These are phyloP conservation scores for Colletotrichum destructivum DNA, from an alignment of 2,329 filamentous ascomycete genomes.

Conservation along the genomic window DNA sequence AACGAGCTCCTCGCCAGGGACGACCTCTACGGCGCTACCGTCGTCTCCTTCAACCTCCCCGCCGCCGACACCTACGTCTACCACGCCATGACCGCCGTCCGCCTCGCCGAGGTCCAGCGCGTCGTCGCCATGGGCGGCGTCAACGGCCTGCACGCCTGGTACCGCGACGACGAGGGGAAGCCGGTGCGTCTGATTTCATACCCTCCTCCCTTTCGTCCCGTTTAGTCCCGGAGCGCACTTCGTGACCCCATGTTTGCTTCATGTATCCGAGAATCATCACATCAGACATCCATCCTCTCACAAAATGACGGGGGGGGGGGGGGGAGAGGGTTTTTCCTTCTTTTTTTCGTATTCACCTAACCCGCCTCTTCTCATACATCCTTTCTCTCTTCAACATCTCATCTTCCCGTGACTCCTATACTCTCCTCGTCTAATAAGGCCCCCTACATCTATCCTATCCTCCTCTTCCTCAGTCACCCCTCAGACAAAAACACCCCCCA, in stretches of 20 bases:
- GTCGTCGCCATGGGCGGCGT: slow-evolving; percentile 59
- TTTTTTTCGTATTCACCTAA: too few relatives aligned
- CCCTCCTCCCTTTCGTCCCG: not conserved
- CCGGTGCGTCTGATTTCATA: slow-evolving; percentile 47
- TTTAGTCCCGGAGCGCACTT: too few relatives aligned
- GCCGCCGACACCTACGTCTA: slow-evolving; percentile 64
- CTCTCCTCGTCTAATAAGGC: too few relatives aligned
- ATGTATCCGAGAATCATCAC: too few relatives aligned
- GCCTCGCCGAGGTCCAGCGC: slow-evolving; percentile 64
- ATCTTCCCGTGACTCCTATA: too few relatives aligned
- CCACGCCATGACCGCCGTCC: slow-evolving; percentile 66
- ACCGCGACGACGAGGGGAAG: slow-evolving; percentile 56
- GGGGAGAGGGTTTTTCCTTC: too few relatives aligned
- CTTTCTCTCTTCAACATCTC: too few relatives aligned
- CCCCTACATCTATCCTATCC: too few relatives aligned
- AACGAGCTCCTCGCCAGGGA: slow-evolving; percentile 55
- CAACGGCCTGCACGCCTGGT: slow-evolving; percentile 67
- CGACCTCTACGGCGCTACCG: slow-evolving; percentile 62
- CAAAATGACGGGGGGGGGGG: too few relatives aligned
- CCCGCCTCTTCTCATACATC: too few relatives aligned
- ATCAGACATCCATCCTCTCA: too few relatives aligned
- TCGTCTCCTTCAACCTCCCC: slow-evolving; percentile 61
- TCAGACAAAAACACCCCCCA: not conserved
- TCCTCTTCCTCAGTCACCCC: too few relatives aligned
- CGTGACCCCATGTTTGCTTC: not conserved